Evolutionary conservation across 805 yeast species (phyloP), one percentile per base, ranked within the genome.

Genomic region (Maudiozyma barnettii): DNA sequence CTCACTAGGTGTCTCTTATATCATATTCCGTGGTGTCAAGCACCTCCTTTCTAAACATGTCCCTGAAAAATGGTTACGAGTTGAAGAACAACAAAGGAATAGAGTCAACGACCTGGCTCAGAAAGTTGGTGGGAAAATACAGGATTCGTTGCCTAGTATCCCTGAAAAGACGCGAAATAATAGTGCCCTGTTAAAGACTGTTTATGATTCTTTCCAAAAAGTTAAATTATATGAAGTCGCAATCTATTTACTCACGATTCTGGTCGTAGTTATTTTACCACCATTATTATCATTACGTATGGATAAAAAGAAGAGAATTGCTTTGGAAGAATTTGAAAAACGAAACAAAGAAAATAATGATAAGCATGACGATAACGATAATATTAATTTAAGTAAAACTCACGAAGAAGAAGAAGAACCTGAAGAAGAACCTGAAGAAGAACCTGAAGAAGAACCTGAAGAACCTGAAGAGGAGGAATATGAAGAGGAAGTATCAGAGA

Each of bases 1-100:
- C 18, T 49, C 54, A 6, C 22, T 54, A 9, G 54, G 59, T 18
- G 50, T 49, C 3, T 53, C 59, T 12, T 21, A 50, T 40, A 54
- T 53, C 8, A 29, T 56, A 23, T 37, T 52, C 14, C 54, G 46
- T 38, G 53, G 57, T 18, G 35, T 57, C 2, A 33, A 50, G 23
- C 46, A 44, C 19, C 12, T 50, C n/a, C 14, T 52, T 20, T 43
- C 47, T 14, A 36, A 44, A 16, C 39, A 48, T 35, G 39, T 54
- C 8, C 57, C 53, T 26, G 49, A 47, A 8, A 45, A 50, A 16
- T 52, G 54, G 58, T 14, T 52, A 37, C 10, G 37, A 14, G 26
- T 30, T 7, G 38, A 44, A 33, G 22, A 36, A 19, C 20, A 18
- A 23, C 36, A 43, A 14, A 31, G 14, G 12, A 21, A 20, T n/a